Evolutionary conservation across 139 green algal species (phyloP).

Genomic region (Edaphochlamys debaryana): DNA sequence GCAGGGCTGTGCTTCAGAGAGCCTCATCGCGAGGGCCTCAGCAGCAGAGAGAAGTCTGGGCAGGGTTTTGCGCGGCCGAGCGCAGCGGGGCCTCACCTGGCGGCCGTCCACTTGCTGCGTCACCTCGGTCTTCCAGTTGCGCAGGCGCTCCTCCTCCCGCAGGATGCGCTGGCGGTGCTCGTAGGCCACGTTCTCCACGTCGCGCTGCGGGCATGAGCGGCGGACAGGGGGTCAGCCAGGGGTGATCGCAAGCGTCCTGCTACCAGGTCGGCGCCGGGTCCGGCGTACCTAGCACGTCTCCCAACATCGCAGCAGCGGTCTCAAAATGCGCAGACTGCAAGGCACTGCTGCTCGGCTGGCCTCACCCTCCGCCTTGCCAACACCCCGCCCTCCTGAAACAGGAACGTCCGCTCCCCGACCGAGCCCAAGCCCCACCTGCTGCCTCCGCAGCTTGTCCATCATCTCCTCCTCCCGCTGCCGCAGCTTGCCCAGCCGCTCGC

Average conservation of each 20-base stretch:
- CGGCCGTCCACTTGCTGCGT: conserved; percentile 39
- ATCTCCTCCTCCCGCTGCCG: conserved; percentile 62
- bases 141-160: conserved; percentile 58
- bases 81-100: conserved; percentile 25
- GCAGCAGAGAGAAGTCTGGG: too few relatives aligned
- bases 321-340: neutral
- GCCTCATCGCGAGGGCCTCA: too few relatives aligned
- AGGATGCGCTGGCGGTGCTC: conserved; percentile 62
- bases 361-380: too few relatives aligned
- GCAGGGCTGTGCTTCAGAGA: too few relatives aligned
- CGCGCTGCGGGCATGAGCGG: too few relatives aligned
- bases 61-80: too few relatives aligned
- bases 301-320: too few relatives aligned
- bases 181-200: conserved; percentile 63
- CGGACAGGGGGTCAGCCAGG: neutral
- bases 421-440: conserved; percentile 51
- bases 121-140: conserved; percentile 40
- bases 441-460: conserved; percentile 56
- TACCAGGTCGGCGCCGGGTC: too few relatives aligned
- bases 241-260: neutral
- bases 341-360: too few relatives aligned
- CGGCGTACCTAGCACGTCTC: too few relatives aligned
- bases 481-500: conserved; percentile 60
- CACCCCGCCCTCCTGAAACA: too few relatives aligned
- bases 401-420: too few relatives aligned